Percentiles rank a stretch among this genome's conserved stretches.
These are phyloP conservation scores for Cucumis melo DNA, from an alignment of 306 rosid genomes.

Conservation along the genomic window DNA sequence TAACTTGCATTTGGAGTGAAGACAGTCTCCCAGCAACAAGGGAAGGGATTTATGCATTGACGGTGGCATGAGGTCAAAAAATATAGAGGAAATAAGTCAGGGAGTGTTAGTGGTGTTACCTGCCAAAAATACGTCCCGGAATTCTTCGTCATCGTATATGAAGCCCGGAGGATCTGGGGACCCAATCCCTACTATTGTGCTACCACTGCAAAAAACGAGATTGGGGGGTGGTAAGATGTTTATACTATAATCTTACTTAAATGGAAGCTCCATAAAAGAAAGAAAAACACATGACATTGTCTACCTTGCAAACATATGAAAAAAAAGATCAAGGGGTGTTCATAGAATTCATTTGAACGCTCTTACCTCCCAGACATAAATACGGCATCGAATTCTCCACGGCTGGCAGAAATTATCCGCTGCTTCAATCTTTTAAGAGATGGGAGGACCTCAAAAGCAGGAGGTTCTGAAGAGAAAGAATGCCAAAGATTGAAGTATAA, in stretches of 20 bases:
- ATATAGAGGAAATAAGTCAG: neutral
- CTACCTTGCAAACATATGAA: neutral
- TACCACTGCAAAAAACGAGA: slow-evolving; percentile 56
- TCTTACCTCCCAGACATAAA: slow-evolving; percentile 95
- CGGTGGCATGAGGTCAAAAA: neutral
- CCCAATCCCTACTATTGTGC: slow-evolving; percentile 95
- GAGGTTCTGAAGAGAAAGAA: slow-evolving; percentile 44
- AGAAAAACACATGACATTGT: neutral
- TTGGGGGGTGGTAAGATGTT: neutral
- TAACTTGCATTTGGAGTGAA: neutral
- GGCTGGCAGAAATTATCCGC: slow-evolving; percentile 63
- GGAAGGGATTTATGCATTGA: neutral
- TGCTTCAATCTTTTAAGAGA: slow-evolving; percentile 84
- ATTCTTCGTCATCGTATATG: slow-evolving; percentile 65
- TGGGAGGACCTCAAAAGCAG: slow-evolving; percentile 93
- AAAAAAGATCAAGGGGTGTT: neutral
- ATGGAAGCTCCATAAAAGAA: neutral
- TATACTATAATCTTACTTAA: neutral
- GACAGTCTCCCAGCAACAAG: neutral
- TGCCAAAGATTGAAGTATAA: neutral
- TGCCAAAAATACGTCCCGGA: slow-evolving; percentile 68
- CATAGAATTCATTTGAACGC: neutral
- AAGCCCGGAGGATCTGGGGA: slow-evolving; percentile 96
- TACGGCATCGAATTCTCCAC: slow-evolving; percentile 77
- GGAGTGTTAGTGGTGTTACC: slow-evolving; percentile 28